Percentiles rank a stretch among this genome's conserved stretches.
Conservation (phyloP, 2,329 filamentous ascomycete species). For the Colletotrichum tropicale region DNA sequence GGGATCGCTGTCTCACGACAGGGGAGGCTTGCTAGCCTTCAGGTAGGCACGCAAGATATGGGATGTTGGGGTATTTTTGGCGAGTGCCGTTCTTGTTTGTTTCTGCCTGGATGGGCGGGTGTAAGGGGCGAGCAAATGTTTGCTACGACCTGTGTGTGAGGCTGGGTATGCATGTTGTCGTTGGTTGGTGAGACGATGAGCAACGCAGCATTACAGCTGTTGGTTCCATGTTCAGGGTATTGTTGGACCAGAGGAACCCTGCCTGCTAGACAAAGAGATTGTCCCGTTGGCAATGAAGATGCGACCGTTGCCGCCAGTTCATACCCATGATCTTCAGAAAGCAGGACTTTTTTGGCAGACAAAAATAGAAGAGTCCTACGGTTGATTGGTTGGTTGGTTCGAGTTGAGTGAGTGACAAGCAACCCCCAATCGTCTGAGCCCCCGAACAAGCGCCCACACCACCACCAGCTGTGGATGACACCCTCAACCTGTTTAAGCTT, state of each 20-base stretch:
- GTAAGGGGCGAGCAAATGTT: not conserved
- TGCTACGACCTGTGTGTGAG: not conserved
- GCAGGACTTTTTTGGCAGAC: not conserved
- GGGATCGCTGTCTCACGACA: not conserved
- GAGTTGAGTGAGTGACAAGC: not conserved
- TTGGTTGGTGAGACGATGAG: not conserved
- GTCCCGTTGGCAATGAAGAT: not conserved
- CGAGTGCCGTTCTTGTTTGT: not conserved
- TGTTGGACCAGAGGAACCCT: not conserved
- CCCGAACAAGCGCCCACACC: not conserved
- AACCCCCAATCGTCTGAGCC: not conserved
- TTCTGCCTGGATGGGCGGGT: not conserved
- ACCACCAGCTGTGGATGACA: not conserved
- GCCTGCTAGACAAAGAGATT: not conserved
- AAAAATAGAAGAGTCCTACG: not conserved
- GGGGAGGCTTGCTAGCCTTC: not conserved
- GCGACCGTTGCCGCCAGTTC: not conserved
- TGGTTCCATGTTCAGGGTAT: not conserved
- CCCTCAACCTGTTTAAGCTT: not conserved
- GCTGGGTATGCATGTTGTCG: not conserved
- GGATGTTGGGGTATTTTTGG: not conserved
- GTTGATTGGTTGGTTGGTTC: not conserved
- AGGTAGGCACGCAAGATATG: not conserved
- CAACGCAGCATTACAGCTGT: not conserved
- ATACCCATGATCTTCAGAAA: not conserved